These are phyloP conservation scores for Dicorynia guianensis DNA, from an alignment of 306 rosid species.

Conservation along the genomic window DNA sequence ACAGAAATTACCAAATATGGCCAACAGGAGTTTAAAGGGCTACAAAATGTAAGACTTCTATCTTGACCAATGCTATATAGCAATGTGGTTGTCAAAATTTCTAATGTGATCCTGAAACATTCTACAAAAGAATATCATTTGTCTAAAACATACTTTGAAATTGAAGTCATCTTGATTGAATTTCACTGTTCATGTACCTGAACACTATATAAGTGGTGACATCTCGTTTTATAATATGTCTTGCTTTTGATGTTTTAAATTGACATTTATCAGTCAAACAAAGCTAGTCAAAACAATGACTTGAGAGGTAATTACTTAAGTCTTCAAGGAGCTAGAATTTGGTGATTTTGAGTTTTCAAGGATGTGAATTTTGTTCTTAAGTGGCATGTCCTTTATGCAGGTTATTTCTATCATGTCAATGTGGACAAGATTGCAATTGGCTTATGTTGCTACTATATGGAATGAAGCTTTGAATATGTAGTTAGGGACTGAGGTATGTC, in stretches of 20 bases:
- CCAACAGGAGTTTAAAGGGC: conserved; percentile 91
- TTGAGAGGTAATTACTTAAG: no score
- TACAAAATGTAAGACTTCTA: conserved; percentile 76
- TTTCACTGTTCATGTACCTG: no score
- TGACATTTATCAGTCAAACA: background rate
- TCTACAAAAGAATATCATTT: background rate
- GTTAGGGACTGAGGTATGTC: conserved; percentile 82
- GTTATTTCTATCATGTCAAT: conserved; percentile 99
- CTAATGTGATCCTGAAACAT: background rate
- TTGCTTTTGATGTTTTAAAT: conserved; percentile 6
- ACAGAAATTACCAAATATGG: conserved; percentile 90
- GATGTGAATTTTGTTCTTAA: conserved; percentile 32
- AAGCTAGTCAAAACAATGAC: conserved; percentile 5
- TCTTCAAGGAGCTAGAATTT: no score
- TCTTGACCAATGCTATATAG: conserved; percentile 8
- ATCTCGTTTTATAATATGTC: background rate
- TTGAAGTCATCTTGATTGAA: background rate
- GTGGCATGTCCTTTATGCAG: conserved; percentile 53
- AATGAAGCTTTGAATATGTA: conserved; percentile 98
- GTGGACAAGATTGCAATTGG: conserved; percentile 97
- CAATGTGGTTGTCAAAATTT: conserved; percentile 23
- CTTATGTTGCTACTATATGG: conserved; percentile 99
- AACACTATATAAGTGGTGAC: background rate
- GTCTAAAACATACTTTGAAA: background rate
- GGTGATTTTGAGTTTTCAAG: no score